Evolutionary conservation across 2,329 filamentous ascomycete genomes (phyloP), one percentile per base, ranked within the genome.

Genomic region (Emmonsiellopsis sp.): DNA sequence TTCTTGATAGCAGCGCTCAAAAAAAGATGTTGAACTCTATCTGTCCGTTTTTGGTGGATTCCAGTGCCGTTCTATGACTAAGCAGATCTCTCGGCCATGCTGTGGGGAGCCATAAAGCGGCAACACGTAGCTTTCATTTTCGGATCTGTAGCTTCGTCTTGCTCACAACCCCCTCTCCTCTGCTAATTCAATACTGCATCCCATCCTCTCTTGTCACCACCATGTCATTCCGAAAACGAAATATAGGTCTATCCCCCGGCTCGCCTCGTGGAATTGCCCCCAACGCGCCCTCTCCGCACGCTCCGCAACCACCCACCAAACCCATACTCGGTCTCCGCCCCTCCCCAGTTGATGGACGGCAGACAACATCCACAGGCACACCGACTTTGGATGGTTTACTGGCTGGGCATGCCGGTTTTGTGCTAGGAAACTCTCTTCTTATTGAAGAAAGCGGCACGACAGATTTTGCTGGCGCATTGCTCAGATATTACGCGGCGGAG

Each of bases 401-500:
- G 1, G 89, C 89, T 42, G 90, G 92, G 0, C 92, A 97, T 72
- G 81, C 85, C 4, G 93, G 93, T 0, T 75, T 97, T 4, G 83
- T 88, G 0, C 76, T 97, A 6, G 93, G 93, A 0, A 88, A 82
- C 14, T 87, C 84, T 0, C 65, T 97, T 1, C 72, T 98, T 5
- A 74, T 96, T 34, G 88, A 92, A 65, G 93, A 98, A 64, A 86
- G 84, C 54, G 92, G 92, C 0, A 95, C 92, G 0, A 98, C 93
- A 0, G 93, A 98, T 68, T 98, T 95, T 73, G 84, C 88, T 0
- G 88, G 91, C 2, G 82, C 88, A 31, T 73, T 97, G 54, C 71
- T 96, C 44, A 81, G 87, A 53, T 96, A 93, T 68, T 98, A 89
- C 71, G 92, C 90, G 0, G 91, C 92, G 0, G 91, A 98, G 71